A percentile compares a stretch with the other conserved stretches of the same genome.
phyloP scores from a whole-genome alignment of 202 grass and related monocot genomes.

The Setaria italica region DNA sequence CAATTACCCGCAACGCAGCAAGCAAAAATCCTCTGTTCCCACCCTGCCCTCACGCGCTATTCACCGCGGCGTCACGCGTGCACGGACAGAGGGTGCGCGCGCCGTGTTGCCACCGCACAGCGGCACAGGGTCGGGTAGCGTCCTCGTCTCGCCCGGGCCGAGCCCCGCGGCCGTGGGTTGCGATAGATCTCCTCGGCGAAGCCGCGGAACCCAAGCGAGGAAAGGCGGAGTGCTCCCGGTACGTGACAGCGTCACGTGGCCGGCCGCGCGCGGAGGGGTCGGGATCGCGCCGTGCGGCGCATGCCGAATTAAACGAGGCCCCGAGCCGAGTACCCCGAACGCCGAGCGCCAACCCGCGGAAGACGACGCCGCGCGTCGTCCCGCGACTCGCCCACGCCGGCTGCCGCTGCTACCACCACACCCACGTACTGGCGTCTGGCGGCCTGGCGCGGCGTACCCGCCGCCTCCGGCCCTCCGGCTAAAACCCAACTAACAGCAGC shows the following conservation, averaged over 20 bases:
- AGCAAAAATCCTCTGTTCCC: background rate
- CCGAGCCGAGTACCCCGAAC: background rate
- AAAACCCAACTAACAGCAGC: background rate
- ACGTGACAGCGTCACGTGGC: slow-evolving; percentile 37
- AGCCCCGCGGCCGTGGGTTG: background rate
- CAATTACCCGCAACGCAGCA: background rate
- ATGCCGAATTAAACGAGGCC: slow-evolving; percentile 28
- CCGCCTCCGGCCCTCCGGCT: too few species aligned
- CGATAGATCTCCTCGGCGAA: background rate
- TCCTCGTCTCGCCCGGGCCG: background rate
- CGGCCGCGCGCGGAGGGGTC: slow-evolving; percentile 19
- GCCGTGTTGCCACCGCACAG: too few species aligned
- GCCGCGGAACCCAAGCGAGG: background rate
- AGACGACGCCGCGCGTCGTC: too few species aligned
- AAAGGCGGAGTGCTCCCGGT: background rate
- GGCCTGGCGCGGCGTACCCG: background rate
- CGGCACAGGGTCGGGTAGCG: too few species aligned
- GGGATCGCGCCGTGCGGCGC: background rate
- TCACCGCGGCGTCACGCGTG: slow-evolving; percentile 6
- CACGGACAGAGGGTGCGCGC: background rate
- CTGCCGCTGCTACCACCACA: background rate
- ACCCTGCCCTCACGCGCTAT: background rate
- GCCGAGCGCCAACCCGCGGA: too few species aligned
- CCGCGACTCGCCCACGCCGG: background rate
- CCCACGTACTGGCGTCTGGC: too few species aligned